phyloP scores from a whole-genome alignment of 345 rosid genomes.

The Zanthoxylum bungeanum region DNA sequence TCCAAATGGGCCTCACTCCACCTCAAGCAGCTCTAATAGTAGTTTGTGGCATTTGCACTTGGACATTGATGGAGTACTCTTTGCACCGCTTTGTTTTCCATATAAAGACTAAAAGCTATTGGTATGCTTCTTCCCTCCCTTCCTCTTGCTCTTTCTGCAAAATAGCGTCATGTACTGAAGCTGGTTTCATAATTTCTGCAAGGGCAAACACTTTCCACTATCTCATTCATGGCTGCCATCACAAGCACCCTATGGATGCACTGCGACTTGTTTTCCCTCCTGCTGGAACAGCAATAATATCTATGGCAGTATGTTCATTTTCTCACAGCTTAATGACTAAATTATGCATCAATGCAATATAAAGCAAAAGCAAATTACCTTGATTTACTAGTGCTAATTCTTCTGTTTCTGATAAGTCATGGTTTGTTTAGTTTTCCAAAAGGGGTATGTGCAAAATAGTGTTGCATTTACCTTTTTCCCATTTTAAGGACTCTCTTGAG shows the following conservation, averaged over 20 bases:
- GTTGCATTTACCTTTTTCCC: background rate
- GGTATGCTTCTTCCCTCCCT: conserved; percentile 29
- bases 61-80: conserved; percentile 70
- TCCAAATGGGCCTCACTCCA: conserved; percentile 41
- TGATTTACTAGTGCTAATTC: background rate
- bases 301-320: conserved; percentile 51
- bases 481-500: background rate
- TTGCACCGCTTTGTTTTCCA: conserved; percentile 80
- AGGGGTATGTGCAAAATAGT: background rate
- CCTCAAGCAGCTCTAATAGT: conserved; percentile 36
- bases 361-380: background rate
- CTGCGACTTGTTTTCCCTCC: conserved; percentile 93
- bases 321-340: background rate
- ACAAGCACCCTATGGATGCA: conserved; percentile 96
- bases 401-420: background rate
- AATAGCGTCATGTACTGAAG: background rate
- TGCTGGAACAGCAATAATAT: conserved; percentile 66
- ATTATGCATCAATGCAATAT: background rate
- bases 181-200: conserved; percentile 27
- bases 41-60: conserved; percentile 47
- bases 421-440: background rate
- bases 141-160: background rate
- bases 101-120: conserved; percentile 58
- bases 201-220: conserved; percentile 88
- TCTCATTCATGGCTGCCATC: conserved; percentile 94